Conservation (phyloP, 306 rosid species). For the Benincasa hispida region DNA sequence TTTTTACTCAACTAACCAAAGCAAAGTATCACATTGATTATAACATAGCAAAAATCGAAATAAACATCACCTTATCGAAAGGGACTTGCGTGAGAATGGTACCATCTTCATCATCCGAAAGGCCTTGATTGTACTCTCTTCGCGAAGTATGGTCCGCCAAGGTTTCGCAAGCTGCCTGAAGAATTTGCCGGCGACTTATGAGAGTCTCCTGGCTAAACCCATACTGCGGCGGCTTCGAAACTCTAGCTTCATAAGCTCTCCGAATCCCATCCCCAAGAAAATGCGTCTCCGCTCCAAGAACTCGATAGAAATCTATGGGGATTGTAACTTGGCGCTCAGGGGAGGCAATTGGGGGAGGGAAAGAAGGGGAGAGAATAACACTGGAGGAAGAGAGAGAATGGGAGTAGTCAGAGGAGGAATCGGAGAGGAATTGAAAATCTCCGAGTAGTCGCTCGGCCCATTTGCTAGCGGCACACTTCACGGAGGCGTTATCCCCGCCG, state of each 20-base stretch:
- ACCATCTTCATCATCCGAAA: slow-evolving; percentile 45
- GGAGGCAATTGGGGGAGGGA: slow-evolving; percentile 28
- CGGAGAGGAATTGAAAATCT: slow-evolving; percentile 82
- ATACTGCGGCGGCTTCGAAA: slow-evolving; percentile 78
- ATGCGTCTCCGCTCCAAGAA: slow-evolving; percentile 83
- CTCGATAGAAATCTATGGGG: slow-evolving; percentile 61
- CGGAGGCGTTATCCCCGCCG: slow-evolving; percentile 6
- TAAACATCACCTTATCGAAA: slow-evolving; percentile 55
- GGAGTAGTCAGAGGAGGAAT: slow-evolving; percentile 31
- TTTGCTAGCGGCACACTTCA: slow-evolving; percentile 56
- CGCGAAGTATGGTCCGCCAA: slow-evolving; percentile 50
- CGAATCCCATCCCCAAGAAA: slow-evolving; percentile 83
- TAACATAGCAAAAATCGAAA: background rate
- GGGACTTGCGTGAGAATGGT: slow-evolving; percentile 69
- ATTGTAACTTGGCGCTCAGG: slow-evolving; percentile 57
- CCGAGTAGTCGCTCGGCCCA: slow-evolving; percentile 94
- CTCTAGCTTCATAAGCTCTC: slow-evolving; percentile 71
- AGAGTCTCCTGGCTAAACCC: slow-evolving; percentile 73
- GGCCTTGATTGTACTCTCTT: slow-evolving; percentile 70
- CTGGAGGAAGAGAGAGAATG: slow-evolving; percentile 17
- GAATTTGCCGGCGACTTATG: slow-evolving; percentile 75
- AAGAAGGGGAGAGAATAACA: slow-evolving; percentile 34
- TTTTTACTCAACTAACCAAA: background rate
- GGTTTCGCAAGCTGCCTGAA: slow-evolving; percentile 93
- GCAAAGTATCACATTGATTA: background rate